phyloP scores from a whole-genome alignment of 441 rosid species.

The Isatis lusitanica region DNA sequence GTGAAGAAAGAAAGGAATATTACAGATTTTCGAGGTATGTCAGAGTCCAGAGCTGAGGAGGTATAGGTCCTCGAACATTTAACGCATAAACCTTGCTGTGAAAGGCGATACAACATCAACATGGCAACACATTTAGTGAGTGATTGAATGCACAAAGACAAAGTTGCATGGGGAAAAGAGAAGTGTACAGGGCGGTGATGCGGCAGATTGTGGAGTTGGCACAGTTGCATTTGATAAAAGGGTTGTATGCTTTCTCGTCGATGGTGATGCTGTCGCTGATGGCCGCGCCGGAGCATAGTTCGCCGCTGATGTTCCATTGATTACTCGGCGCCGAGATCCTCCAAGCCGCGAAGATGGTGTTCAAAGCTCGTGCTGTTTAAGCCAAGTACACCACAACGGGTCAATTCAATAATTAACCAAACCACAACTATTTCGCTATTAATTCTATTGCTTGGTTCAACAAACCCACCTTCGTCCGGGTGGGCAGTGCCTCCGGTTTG shows the following conservation, averaged over 20 bases:
- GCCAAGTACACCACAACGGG: no score
- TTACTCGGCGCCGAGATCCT: conserved; percentile 18
- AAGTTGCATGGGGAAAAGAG: neutral
- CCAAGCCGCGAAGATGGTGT: conserved; percentile 55
- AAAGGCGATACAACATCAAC: neutral
- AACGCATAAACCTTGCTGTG: conserved; percentile 51
- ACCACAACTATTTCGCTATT: no score
- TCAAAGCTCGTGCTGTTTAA: conserved; percentile 44
- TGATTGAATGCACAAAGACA: neutral
- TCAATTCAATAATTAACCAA: no score
- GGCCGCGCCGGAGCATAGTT: conserved; percentile 58
- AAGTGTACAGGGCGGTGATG: neutral
- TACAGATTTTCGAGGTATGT: conserved; percentile 43
- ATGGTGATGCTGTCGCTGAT: conserved; percentile 29
- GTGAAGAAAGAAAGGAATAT: no score
- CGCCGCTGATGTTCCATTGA: conserved; percentile 56
- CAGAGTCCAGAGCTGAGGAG: conserved; percentile 61
- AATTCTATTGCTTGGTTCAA: no score
- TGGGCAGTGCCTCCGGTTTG: neutral
- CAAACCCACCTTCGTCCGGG: conserved; percentile 21
- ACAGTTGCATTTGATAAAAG: conserved; percentile 63
- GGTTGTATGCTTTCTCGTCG: conserved; percentile 25
- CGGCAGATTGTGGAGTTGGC: conserved; percentile 7
- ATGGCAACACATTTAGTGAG: no score
- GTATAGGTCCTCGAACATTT: conserved; percentile 44